A percentile compares a stretch with the other conserved stretches of the same genome.
phyloP scores from a whole-genome alignment of 306 rosid species.

The Glycine latifolia region DNA sequence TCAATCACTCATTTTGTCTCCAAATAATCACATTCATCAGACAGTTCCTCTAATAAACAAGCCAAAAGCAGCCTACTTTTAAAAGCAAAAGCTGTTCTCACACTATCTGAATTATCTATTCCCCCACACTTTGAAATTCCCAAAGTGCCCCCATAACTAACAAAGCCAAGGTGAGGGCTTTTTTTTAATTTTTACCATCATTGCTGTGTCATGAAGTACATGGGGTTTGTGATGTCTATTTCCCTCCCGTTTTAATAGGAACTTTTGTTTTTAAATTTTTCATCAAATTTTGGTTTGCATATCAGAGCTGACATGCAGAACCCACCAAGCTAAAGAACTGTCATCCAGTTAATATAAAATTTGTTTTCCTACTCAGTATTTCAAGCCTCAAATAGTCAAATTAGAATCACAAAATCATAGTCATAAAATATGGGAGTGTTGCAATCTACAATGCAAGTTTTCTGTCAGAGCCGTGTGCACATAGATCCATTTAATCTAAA shows the following conservation, averaged over 20 bases:
- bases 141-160: conserved; percentile 32
- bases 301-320: conserved; percentile 28
- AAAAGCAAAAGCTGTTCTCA: conserved; percentile 63
- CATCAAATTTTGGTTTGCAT: conserved; percentile 19
- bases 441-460: not conserved
- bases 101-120: conserved; percentile 35
- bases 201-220: conserved; percentile 38
- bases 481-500: not conserved
- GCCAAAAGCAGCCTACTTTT: conserved; percentile 67
- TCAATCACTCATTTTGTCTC: conserved; percentile 62
- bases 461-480: not conserved
- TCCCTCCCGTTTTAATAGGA: conserved; percentile 45
- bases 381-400: conserved; percentile 17
- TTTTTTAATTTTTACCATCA: conserved; percentile 44
- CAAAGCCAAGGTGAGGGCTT: conserved; percentile 34
- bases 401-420: conserved; percentile 17
- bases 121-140: conserved; percentile 31
- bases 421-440: conserved; percentile 25
- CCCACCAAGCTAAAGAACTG: conserved; percentile 13
- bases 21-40: conserved; percentile 55
- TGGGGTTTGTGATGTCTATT: conserved; percentile 44
- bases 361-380: not conserved
- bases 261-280: not conserved
- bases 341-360: not conserved
- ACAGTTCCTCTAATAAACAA: conserved; percentile 58